These are phyloP conservation scores for Lichtheimia ramosa DNA, from an alignment of 371 early-diverging fungal genomes.

Conservation along the genomic window DNA sequence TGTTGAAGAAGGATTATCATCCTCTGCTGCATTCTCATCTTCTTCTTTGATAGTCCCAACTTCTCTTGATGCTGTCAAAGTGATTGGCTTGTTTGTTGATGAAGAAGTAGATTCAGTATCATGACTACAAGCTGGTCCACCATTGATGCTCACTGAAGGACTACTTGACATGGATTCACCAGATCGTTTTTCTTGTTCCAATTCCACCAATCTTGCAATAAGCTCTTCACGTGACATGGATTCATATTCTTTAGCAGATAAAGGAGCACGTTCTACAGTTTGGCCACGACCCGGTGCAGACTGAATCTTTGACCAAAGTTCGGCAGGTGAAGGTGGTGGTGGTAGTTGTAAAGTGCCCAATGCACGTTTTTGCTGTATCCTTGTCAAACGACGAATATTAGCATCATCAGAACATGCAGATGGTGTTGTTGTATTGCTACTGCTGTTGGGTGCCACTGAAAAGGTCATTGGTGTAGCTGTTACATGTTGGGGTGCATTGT, in stretches of 20 bases:
- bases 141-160: too few species aligned
- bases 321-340: conserved; percentile 40
- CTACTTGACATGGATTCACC: too few species aligned
- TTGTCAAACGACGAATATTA: conserved; percentile 13
- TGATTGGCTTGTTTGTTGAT: too few species aligned
- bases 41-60: not conserved
- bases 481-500: not conserved
- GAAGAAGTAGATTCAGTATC: too few species aligned
- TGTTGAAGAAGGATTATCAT: not conserved
- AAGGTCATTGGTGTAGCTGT: not conserved
- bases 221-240: conserved; percentile 26
- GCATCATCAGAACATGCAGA: conserved; percentile 15
- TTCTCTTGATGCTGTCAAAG: not conserved
- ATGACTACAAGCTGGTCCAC: too few species aligned
- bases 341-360: conserved; percentile 25
- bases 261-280: not conserved
- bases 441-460: not conserved
- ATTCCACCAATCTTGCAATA: conserved; percentile 22
- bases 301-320: conserved; percentile 22
- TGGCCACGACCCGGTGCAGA: not conserved
- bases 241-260: conserved; percentile 9
- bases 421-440: not conserved
- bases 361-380: conserved; percentile 21
- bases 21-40: not conserved
- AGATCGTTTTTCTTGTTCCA: conserved; percentile 24